These are phyloP conservation scores for Fusarium sp. DNA, from an alignment of 2,329 filamentous ascomycete species.

Conservation along the genomic window DNA sequence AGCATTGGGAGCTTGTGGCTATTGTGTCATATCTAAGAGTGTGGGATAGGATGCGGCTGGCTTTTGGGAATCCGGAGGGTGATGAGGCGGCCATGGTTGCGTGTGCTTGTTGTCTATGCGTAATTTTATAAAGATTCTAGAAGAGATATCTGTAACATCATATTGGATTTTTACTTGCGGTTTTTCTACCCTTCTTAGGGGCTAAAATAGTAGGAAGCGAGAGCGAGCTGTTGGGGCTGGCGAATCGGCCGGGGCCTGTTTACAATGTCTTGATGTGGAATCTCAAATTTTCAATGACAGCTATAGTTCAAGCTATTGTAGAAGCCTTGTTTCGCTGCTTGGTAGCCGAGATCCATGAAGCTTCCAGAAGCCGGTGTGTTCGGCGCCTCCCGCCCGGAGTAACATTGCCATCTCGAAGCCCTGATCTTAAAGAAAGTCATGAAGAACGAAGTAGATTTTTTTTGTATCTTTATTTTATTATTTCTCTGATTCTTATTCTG, in stretches of 20 bases:
- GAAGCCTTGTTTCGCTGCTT: neutral
- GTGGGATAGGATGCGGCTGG: neutral
- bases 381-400: neutral
- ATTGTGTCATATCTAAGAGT: neutral
- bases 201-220: neutral
- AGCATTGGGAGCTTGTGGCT: neutral
- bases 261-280: no score
- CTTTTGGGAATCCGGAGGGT: neutral
- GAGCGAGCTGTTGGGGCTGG: neutral
- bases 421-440: neutral
- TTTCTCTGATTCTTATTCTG: neutral
- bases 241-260: no score
- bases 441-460: neutral
- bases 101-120: neutral
- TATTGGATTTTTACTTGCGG: neutral
- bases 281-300: slow-evolving; percentile 13
- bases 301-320: neutral
- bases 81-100: neutral
- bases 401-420: neutral
- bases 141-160: neutral
- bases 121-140: neutral
- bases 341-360: neutral
- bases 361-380: slow-evolving; percentile 5
- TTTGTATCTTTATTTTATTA: neutral
- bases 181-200: neutral